Base-by-base conservation (phyloP, 2,329 filamentous ascomycete genomes). In the Diaporthe longicolla region DNA sequence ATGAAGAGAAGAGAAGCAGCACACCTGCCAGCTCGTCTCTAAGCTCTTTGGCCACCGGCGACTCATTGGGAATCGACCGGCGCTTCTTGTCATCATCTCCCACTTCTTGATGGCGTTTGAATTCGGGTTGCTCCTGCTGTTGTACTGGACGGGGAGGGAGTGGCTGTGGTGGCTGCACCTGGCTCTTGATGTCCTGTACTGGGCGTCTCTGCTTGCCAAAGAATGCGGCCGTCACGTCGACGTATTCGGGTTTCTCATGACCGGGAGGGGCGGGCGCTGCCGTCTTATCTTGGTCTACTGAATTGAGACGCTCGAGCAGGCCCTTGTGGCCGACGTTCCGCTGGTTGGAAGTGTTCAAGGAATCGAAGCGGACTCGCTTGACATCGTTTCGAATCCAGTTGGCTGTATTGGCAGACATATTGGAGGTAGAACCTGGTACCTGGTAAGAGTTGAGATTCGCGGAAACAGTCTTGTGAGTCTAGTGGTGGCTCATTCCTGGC, bases 221-320 rank as follows among this genome's bases (percentile, higher is more conserved):
- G 72, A 75, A 75, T 1, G 68, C 72, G 13, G 70, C 72, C 3
- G 74, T 75, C 17, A 66, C 59, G 15, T 73, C 70, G 21, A 70
- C 17, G 6, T 32, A 45, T 26, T 8, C 26, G 21, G 66, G 24
- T 1, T 74, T 24, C 35, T 57, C 40, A 11, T 35, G 48, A 7
- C 15, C 35, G 15, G 24, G 1, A 40, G 45, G 7, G 29, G 45
- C 6, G n/a, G 29, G 8, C 32, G 21, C n/a, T 29, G 15, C 26
- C 7, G 24, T 8, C 13, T 24, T 19, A 17, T 29, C 45, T 9
- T 52, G 24, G 5, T 26, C 37, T 29, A 29, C 57, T 15, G 70
- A 54, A 29, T 55, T 71, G 48, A 71, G 70, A 21, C 70, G 70
- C 24, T 63, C 45, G 24, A 71, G 70, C 13, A 71, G 48, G 57